phyloP scores from a whole-genome alignment of 495 filamentous ascomycete species.

The Annulohypoxylon nitens region DNA sequence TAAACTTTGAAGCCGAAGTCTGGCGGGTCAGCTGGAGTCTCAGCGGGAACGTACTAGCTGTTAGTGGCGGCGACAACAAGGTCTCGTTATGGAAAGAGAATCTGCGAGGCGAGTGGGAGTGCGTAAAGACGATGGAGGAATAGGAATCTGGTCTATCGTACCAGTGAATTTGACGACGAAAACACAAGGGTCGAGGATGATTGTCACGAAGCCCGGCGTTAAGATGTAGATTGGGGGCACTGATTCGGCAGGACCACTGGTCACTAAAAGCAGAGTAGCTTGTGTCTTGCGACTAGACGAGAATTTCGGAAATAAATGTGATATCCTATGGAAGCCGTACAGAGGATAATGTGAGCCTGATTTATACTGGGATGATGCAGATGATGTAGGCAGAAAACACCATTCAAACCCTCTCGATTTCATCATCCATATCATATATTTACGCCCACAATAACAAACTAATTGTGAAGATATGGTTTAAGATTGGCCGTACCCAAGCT shows the following conservation, averaged over 20 bases:
- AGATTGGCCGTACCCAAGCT: background rate
- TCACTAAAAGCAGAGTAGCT: slow-evolving; percentile 30
- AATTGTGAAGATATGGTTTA: background rate
- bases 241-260: slow-evolving; percentile 33
- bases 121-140: slow-evolving; percentile 96
- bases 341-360: slow-evolving; percentile 11
- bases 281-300: slow-evolving; percentile 14
- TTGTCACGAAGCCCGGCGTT: slow-evolving; percentile 44
- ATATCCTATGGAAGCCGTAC: slow-evolving; percentile 28
- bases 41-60: slow-evolving; percentile 96
- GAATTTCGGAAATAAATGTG: slow-evolving; percentile 34
- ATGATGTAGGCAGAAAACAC: no score
- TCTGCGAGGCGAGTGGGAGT: slow-evolving; percentile 87
- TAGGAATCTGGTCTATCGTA: slow-evolving; percentile 53
- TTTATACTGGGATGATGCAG: background rate
- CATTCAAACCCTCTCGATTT: no score
- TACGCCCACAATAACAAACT: background rate
- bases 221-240: slow-evolving; percentile 38
- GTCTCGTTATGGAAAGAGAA: slow-evolving; percentile 92
- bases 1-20: slow-evolving; percentile 87
- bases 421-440: no score
- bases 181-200: slow-evolving; percentile 22
- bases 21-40: slow-evolving; percentile 99
- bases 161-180: slow-evolving; percentile 5
- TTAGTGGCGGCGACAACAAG: slow-evolving; percentile 95